phyloP scores from a whole-genome alignment of 441 rosid genomes.

The Raphanus hybrid region DNA sequence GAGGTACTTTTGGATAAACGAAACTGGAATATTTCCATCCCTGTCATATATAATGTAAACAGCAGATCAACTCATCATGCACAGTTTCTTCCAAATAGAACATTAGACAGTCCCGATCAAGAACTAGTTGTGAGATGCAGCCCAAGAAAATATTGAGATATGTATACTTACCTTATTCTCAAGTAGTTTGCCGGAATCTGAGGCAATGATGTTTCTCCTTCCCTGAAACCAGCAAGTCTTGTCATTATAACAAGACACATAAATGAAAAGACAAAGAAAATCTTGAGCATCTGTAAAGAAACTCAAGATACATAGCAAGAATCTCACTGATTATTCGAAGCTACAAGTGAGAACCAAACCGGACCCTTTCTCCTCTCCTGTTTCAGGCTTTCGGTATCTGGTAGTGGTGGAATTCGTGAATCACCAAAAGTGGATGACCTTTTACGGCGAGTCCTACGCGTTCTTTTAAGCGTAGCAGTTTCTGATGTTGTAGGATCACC shows the following conservation, averaged over 20 bases:
- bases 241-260: constrained; percentile 27
- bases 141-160: background rate
- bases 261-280: constrained; percentile 22
- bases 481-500: constrained; percentile 56
- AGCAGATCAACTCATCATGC: constrained; percentile 9
- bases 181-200: constrained; percentile 62
- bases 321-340: constrained; percentile 71
- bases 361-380: constrained; percentile 57
- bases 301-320: constrained; percentile 21
- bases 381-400: constrained; percentile 47
- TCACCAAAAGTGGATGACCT: constrained; percentile 52
- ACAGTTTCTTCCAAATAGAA: constrained; percentile 16
- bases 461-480: constrained; percentile 52
- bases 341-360: constrained; percentile 75
- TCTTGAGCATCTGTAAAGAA: background rate
- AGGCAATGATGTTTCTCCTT: constrained; percentile 63
- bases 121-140: constrained; percentile 15
- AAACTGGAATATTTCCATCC: constrained; percentile 86
- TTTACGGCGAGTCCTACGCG: constrained; percentile 58
- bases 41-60: constrained; percentile 47
- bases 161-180: constrained; percentile 58
- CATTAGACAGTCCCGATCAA: constrained; percentile 6
- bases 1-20: constrained; percentile 87
- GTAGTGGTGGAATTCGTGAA: constrained; percentile 52
- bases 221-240: constrained; percentile 52